Base-by-base conservation (phyloP, 2,329 filamentous ascomycete species). In the Cercospora nicotianae region DNA sequence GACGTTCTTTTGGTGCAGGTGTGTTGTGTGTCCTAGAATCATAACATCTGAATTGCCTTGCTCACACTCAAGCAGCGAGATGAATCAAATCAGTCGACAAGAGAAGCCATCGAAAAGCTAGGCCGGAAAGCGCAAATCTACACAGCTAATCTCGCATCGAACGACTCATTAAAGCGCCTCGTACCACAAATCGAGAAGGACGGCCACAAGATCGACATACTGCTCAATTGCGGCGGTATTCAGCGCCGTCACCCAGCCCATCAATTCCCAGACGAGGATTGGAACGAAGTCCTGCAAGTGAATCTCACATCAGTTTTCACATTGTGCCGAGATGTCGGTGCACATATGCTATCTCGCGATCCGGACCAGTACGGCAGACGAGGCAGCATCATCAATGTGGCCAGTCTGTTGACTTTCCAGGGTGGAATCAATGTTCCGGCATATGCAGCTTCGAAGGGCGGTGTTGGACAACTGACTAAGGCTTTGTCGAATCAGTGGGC, bases 341-440 rank as follows among this genome's bases (percentile, higher is more conserved):
- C 89, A 13, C 90, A 94, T 81, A 93, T 95, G 87, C 87, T 95
- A 30, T 77, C 79, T 1, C 86, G 89, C 39, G 72, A 77, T 3
- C 75, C 81, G 0, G 76, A 80, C 71, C 74, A 81, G 30, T 85
- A 83, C 3, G 85, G 85, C 62, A 86, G 89, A 45, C 82, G 86
- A 67, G 91, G 91, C 26, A 86, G 85, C 75, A 90, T 97, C 81
- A 90, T 97, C 83, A 97, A 96, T 81, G 88, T 96, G 65, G 93
- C 90, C 10, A 91, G 88, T 12, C 86, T 97, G 48, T 85, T 96
- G 42, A 89, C 88, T 58, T 94, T 94, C 84, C 91, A 96, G 78
- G 94, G 94, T 64, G 93, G 93, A 0, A 84, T 97, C 72, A 96
- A 91, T 0, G 92, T 97, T 1, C 93, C 93, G 0, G 93, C 93